Base-by-base conservation (phyloP, 2,329 filamentous ascomycete genomes). In the Fusarium sp. region DNA sequence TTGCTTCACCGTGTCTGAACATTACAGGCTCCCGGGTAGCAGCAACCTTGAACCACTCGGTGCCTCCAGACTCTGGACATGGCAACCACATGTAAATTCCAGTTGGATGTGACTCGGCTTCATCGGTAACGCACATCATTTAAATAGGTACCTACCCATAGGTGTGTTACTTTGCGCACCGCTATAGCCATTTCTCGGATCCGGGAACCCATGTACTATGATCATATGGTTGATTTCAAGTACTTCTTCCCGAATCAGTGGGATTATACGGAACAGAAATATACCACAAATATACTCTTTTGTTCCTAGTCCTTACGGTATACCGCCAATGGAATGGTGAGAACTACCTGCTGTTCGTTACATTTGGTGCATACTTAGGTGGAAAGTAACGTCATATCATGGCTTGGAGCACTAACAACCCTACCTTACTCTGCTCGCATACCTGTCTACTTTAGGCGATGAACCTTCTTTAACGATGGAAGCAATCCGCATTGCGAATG, bases 351-450 rank as follows among this genome's bases (percentile, higher is more conserved):
- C 8, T 30, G 23, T 37, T 37, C 19, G 54, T 53, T 52, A 53
- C 54, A 56, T 44, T 47, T n/a, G n/a, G n/a, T n/a, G n/a, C n/a
- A n/a, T n/a, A 56, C 47, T 52, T 47, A 32, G 62, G 48, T 62
- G 59, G 57, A 41, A 62, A 62, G 48, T n/a, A 62, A 62, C 59
- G 59, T 56, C 56, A 62, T 62, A 39, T 56, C 27, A 55, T 62
- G 43, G 48, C 19, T 35, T 51, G 45, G 6, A 33, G 40, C 32
- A 54, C 51, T 32, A 30, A 35, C 41, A 61, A 43, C 30, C 27
- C 9, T 25, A 10, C 25, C 43, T 54, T 46, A 33, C 35, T 46
- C 14, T 27, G 43, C 39, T 61, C n/a, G 43, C 49, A 62, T 54
- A 62, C 40, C 40, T 35, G 17, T 35, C 33, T 35, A n/a, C 33